A percentile compares a stretch with the other conserved stretches of the same genome.
Evolutionary conservation across 108 stramenopile genomes (phyloP).

Genomic region (Cyclostephanos tholiformis): DNA sequence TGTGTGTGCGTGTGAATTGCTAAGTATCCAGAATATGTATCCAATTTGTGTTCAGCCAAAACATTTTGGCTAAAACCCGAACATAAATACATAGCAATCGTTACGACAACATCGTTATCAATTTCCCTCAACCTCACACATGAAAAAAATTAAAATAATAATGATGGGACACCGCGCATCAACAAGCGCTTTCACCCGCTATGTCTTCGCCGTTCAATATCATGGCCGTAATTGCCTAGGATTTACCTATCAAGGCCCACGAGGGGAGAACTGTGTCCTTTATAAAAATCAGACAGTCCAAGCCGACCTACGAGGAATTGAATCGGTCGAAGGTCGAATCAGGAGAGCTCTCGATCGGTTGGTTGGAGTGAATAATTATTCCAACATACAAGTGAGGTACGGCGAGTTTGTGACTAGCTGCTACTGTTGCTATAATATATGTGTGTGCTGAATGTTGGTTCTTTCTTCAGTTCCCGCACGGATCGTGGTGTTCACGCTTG

Average conservation of each 20-base stretch:
- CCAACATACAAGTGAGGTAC: constrained; percentile 66
- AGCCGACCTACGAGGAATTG: constrained; percentile 66
- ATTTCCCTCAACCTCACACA: too few species aligned
- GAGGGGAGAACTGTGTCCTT: constrained; percentile 61
- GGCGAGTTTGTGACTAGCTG: too few species aligned
- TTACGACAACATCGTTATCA: too few species aligned
- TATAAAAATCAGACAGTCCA: constrained; percentile 40
- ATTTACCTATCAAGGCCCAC: constrained; percentile 65
- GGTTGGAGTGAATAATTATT: constrained; percentile 54
- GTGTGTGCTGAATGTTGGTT: too few species aligned
- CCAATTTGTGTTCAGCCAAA: too few species aligned
- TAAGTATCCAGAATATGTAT: too few species aligned
- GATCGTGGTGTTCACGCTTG: constrained; percentile 88
- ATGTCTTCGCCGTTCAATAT: constrained; percentile 76
- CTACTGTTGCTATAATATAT: too few species aligned
- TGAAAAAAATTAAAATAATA: too few species aligned
- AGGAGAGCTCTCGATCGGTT: constrained; percentile 62
- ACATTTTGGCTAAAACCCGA: too few species aligned
- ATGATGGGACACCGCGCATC: too few species aligned
- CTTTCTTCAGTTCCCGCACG: constrained; percentile 57
- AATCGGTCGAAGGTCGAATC: constrained; percentile 72
- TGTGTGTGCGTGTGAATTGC: too few species aligned
- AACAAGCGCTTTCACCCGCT: constrained; percentile 56
- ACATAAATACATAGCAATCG: too few species aligned
- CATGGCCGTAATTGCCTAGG: constrained; percentile 72